Conservation (phyloP, 2,329 filamentous ascomycete species). For the Ploettnerulaceae sp. region DNA sequence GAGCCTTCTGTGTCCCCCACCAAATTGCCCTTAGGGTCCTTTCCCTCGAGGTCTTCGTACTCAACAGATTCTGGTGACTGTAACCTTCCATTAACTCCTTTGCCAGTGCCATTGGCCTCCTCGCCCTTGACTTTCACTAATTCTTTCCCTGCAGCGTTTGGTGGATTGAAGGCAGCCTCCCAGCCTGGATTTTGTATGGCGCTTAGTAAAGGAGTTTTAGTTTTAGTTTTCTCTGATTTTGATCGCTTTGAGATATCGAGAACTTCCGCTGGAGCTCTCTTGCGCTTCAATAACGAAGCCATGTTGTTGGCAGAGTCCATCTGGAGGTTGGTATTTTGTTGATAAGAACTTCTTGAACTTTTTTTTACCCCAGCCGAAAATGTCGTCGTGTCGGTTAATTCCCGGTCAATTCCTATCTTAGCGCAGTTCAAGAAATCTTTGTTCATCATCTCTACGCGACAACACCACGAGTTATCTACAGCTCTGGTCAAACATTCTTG, state of each 20-base stretch:
- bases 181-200: constrained; percentile 21
- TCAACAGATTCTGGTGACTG: constrained; percentile 21
- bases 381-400: constrained; percentile 2
- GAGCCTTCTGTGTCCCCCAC: neutral
- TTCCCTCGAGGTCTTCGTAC: constrained; percentile 21
- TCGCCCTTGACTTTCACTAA: constrained; percentile 25
- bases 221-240: constrained; percentile 24
- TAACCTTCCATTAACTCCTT: constrained; percentile 10
- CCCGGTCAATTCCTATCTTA: constrained; percentile 2
- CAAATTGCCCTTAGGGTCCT: neutral
- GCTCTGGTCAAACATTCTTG: too few relatives aligned
- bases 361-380: constrained; percentile 18
- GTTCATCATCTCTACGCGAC: constrained; percentile 6
- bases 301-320: constrained; percentile 33
- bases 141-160: constrained; percentile 7
- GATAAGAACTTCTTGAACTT: constrained; percentile 12
- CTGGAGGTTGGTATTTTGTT: constrained; percentile 18
- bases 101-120: constrained; percentile 17
- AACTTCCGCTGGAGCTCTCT: constrained; percentile 32
- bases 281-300: constrained; percentile 36
- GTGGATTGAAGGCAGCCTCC: constrained; percentile 29
- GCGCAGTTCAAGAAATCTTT: constrained; percentile 9
- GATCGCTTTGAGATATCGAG: constrained; percentile 29
- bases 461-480: neutral
- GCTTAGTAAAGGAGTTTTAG: constrained; percentile 15